phyloP scores from a whole-genome alignment of 257 asterid species.

The Solanum etuberosum region DNA sequence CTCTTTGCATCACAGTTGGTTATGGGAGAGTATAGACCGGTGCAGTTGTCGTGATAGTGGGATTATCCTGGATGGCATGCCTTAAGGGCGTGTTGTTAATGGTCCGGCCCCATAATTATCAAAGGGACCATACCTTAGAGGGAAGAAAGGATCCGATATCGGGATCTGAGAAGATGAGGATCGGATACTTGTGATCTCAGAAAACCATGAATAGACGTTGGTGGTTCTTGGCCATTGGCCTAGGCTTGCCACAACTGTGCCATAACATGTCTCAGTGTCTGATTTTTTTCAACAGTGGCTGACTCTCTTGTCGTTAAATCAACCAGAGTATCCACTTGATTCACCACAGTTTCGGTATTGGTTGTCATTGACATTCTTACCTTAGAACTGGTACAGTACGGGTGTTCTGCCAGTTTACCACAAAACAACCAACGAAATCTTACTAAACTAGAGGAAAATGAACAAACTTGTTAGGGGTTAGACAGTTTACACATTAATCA shows the following conservation, averaged over 20 bases:
- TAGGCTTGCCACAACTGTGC: background rate
- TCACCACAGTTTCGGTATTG: background rate
- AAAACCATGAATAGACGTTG: background rate
- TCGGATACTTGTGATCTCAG: background rate
- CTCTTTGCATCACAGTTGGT: too few species aligned
- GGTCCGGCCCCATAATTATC: too few species aligned
- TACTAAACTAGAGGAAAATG: too few species aligned
- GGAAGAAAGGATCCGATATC: background rate
- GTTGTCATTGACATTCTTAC: background rate
- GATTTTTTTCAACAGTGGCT: background rate
- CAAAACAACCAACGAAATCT: background rate
- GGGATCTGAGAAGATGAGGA: too few species aligned
- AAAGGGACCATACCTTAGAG: background rate
- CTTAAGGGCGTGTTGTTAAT: background rate
- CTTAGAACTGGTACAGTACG: background rate
- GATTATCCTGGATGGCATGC: background rate
- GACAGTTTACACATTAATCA: too few species aligned
- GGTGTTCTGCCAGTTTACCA: background rate
- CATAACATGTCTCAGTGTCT: background rate
- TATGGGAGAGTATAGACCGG: background rate
- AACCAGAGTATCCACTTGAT: background rate
- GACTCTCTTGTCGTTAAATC: background rate
- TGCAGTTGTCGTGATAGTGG: background rate
- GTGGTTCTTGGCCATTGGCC: background rate
- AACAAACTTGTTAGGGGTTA: too few species aligned